A percentile compares a stretch with the other conserved stretches of the same genome.
Conservation (phyloP, 192 early-diverging fungal species). For the Allomyces macrogynus region DNA sequence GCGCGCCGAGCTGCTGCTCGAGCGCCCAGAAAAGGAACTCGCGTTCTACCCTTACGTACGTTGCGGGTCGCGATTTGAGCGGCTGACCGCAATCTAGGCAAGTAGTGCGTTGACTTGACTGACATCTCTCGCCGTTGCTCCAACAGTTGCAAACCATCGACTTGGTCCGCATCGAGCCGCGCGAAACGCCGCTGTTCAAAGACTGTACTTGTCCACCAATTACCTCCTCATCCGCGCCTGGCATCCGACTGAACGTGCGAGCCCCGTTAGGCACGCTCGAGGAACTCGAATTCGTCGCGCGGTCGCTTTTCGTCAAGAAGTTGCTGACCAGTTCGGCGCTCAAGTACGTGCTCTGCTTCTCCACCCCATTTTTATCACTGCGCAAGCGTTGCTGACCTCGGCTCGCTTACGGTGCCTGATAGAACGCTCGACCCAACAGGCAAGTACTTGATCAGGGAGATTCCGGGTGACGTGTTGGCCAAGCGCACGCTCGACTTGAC, state of each 20-base stretch:
- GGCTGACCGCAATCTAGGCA: too few species aligned
- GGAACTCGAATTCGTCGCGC: neutral
- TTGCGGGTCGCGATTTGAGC: neutral
- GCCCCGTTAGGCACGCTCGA: neutral
- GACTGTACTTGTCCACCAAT: neutral
- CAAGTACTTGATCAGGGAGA: neutral
- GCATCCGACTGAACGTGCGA: too few species aligned
- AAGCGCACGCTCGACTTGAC: neutral
- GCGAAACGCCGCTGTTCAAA: neutral
- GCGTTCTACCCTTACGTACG: neutral
- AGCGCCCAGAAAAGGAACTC: neutral
- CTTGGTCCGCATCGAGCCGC: neutral
- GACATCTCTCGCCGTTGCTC: too few species aligned
- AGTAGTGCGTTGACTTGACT: too few species aligned
- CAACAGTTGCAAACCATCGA: neutral
- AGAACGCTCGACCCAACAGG: neutral
- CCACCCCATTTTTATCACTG: neutral
- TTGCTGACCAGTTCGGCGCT: neutral
- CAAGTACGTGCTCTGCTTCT: neutral
- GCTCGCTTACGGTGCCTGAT: neutral
- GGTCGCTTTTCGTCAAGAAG: neutral
- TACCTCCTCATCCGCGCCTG: neutral
- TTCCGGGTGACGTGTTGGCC: neutral
- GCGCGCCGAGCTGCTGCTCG: neutral
- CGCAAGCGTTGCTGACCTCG: neutral